These are phyloP conservation scores for Pichia sp. DNA, from an alignment of 1,139 yeast species.

Conservation along the genomic window DNA sequence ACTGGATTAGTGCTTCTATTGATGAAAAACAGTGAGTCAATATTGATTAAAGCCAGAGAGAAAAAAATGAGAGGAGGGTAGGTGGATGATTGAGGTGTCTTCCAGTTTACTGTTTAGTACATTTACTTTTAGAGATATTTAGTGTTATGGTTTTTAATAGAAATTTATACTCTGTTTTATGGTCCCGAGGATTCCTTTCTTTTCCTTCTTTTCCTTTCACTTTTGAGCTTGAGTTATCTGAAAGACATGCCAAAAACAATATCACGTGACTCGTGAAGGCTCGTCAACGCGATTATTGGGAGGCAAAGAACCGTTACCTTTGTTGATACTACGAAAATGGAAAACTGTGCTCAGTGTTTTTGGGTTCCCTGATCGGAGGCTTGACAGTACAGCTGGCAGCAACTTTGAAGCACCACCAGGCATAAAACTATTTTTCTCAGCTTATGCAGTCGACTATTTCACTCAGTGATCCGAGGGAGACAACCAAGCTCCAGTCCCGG, in stretches of 20 bases:
- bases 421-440: neutral
- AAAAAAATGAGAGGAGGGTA: neutral
- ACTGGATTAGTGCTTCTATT: constrained; percentile 19
- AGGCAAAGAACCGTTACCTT: neutral
- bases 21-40: constrained; percentile 18
- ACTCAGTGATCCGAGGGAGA: neutral
- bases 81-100: neutral
- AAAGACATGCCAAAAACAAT: no score
- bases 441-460: constrained; percentile 6
- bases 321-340: neutral
- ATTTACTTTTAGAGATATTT: neutral
- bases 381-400: neutral
- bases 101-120: neutral
- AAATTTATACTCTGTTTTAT: no score
- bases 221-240: no score
- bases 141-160: no score
- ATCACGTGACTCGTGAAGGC: neutral
- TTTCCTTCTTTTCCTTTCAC: no score
- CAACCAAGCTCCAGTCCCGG: neutral
- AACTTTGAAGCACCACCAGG: no score
- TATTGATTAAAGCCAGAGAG: constrained; percentile 5
- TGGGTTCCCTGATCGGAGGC: neutral
- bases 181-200: no score
- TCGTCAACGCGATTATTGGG: neutral
- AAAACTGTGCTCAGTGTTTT: neutral